A percentile compares a stretch with the other conserved stretches of the same genome.
These are phyloP conservation scores for Lactarius indigo DNA, from an alignment of 768 basidiomycete species.

Conservation along the genomic window DNA sequence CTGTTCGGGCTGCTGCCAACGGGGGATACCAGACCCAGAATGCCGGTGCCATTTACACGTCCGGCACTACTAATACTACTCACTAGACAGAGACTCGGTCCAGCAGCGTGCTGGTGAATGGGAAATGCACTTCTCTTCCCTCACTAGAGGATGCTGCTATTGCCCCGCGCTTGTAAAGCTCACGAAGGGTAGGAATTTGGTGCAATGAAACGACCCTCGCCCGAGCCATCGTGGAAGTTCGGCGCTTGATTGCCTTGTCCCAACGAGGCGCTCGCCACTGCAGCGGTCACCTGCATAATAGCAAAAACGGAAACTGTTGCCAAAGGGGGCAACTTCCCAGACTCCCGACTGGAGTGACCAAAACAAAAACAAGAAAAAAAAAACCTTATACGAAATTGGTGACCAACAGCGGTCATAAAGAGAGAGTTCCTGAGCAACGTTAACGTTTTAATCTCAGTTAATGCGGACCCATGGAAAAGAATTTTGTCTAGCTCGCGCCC, in stretches of 20 bases:
- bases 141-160: constrained; percentile 35
- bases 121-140: constrained; percentile 36
- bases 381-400: not conserved
- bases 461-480: not conserved
- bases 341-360: not conserved
- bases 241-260: not conserved
- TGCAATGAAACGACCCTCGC: constrained; percentile 32
- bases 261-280: not conserved
- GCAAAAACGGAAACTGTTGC: not conserved
- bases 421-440: not conserved
- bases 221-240: constrained; percentile 2
- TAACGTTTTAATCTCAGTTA: not conserved
- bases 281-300: not conserved
- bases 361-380: not conserved
- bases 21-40: not conserved
- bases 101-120: constrained; percentile 39
- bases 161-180: constrained; percentile 45
- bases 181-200: constrained; percentile 53
- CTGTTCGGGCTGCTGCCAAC: not conserved
- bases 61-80: constrained; percentile 28
- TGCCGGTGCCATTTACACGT: not conserved
- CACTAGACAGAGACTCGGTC: constrained; percentile 67
- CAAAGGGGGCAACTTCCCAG: not conserved
- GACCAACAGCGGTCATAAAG: not conserved
- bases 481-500: no score